Percentiles rank a stretch among this genome's conserved stretches.
Conservation (phyloP, 331 rosid species). For the Ulmus americana region DNA sequence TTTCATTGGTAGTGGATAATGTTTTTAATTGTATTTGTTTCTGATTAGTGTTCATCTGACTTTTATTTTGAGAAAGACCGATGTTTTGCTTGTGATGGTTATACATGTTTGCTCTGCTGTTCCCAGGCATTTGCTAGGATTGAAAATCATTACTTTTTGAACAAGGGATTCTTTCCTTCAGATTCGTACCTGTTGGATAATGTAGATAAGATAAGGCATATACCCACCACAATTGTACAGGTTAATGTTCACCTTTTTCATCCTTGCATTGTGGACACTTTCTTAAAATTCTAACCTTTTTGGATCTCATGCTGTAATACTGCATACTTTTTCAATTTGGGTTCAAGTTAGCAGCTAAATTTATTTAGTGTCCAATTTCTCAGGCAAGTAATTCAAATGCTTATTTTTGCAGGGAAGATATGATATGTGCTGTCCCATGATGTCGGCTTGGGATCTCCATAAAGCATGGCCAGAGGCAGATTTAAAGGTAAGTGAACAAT, state of each 20-base stretch:
- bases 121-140: constrained; percentile 88
- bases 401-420: constrained; percentile 71
- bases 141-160: constrained; percentile 82
- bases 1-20: constrained; percentile 50
- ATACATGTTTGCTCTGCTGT: constrained; percentile 14
- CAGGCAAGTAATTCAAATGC: constrained; percentile 6
- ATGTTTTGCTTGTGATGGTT: constrained; percentile 6
- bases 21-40: not conserved
- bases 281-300: not conserved
- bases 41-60: not conserved
- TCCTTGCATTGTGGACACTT: not conserved
- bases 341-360: not conserved
- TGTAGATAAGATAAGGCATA: constrained; percentile 77
- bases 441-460: constrained; percentile 99
- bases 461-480: constrained; percentile 97
- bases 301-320: not conserved
- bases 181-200: constrained; percentile 78
- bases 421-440: constrained; percentile 88
- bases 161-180: constrained; percentile 76
- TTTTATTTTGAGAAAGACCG: not conserved
- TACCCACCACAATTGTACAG: constrained; percentile 77
- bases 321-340: not conserved
- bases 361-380: not conserved
- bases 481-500: constrained; percentile 44
- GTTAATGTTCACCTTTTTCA: constrained; percentile 26